phyloP scores from a whole-genome alignment of 2,329 filamentous ascomycete genomes.

The Colletotrichum sp. region DNA sequence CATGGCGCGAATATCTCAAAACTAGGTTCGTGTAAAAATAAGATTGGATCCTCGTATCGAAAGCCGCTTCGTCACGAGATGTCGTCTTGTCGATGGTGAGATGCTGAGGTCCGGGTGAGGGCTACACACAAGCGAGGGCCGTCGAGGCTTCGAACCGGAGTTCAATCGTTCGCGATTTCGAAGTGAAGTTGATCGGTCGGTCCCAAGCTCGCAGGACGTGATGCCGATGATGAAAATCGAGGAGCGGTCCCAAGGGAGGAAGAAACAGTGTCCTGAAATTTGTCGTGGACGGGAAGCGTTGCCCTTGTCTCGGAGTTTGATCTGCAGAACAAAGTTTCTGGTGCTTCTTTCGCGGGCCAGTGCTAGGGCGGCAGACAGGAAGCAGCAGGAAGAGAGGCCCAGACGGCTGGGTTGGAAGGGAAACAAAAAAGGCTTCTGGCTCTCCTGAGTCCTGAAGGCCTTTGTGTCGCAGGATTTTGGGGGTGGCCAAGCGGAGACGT shows the following conservation, averaged over 20 bases:
- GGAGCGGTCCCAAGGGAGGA: not conserved
- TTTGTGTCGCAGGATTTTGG: conserved; percentile 42
- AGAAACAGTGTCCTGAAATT: not conserved
- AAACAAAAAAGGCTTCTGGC: conserved; percentile 17
- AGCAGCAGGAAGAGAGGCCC: conserved; percentile 28
- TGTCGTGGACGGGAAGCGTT: not conserved
- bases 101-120: not conserved
- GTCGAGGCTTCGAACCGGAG: conserved; percentile 1
- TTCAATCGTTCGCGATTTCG: not conserved
- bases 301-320: conserved; percentile 24
- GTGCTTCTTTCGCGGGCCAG: conserved; percentile 12
- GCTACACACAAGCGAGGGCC: not conserved
- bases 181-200: not conserved
- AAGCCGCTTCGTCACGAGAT: not conserved
- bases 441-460: conserved; percentile 33
- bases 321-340: conserved; percentile 29
- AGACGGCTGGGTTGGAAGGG: not conserved
- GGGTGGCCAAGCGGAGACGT: not conserved
- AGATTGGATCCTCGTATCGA: not conserved
- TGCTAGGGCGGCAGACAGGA: not conserved
- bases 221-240: conserved; percentile 12
- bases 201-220: not conserved
- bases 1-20: not conserved
- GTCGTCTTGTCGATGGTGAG: not conserved
- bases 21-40: not conserved